Percentiles rank a stretch among this genome's conserved stretches.
phyloP scores from a whole-genome alignment of 2,329 filamentous ascomycete species.

The Colletotrichum lupini region DNA sequence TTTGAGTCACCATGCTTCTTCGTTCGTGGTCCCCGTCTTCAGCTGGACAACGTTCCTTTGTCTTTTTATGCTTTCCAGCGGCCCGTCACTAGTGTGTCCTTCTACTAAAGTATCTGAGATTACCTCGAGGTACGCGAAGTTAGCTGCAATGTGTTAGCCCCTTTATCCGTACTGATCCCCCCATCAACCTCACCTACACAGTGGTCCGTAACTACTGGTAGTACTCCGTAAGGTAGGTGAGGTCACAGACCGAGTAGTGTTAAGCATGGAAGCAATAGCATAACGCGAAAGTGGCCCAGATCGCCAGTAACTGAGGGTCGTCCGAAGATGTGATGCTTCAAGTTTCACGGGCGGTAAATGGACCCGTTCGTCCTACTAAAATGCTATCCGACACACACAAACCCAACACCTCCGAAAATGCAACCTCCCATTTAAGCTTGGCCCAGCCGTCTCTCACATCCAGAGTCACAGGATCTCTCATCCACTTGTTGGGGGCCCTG shows the following conservation, averaged over 20 bases:
- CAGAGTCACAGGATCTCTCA: slow-evolving; percentile 21
- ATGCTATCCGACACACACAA: neutral
- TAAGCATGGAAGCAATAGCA: neutral
- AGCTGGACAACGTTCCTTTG: neutral
- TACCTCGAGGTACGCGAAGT: slow-evolving; percentile 25
- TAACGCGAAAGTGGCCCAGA: neutral
- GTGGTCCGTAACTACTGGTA: neutral
- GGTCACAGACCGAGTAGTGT: neutral
- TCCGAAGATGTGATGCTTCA: slow-evolving; percentile 21
- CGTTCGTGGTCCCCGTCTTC: neutral
- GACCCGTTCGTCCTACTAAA: neutral
- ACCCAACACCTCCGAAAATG: neutral
- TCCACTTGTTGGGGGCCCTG: neutral
- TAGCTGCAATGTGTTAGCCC: slow-evolving; percentile 12
- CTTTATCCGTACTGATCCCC: neutral
- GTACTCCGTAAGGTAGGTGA: too few species aligned
- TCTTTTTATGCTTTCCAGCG: slow-evolving; percentile 8
- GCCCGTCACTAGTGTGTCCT: neutral
- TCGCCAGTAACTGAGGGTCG: neutral
- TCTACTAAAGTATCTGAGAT: slow-evolving; percentile 10
- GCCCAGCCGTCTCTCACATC: slow-evolving; percentile 32
- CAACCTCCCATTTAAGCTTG: slow-evolving; percentile 25
- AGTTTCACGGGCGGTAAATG: slow-evolving; percentile 22
- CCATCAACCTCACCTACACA: neutral
- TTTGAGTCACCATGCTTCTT: slow-evolving; percentile 7